These are phyloP conservation scores for Podospora comata DNA, from an alignment of 495 filamentous ascomycete genomes.

Conservation along the genomic window DNA sequence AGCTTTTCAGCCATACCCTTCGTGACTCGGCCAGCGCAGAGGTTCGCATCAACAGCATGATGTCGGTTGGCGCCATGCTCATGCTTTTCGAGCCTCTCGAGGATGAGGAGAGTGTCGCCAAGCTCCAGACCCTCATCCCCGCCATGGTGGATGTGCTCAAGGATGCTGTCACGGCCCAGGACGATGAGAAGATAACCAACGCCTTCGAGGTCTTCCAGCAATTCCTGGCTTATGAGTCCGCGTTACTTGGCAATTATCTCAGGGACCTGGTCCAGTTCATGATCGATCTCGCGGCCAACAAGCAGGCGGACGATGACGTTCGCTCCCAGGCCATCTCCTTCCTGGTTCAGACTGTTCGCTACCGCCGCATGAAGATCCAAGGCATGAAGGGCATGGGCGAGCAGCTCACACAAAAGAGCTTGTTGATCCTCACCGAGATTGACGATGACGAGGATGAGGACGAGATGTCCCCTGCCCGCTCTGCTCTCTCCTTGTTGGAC, in stretches of 20 bases:
- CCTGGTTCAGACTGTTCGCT: slow-evolving; percentile 86
- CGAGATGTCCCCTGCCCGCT: slow-evolving; percentile 80
- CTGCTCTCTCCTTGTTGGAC: slow-evolving; percentile 85
- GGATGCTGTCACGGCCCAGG: slow-evolving; percentile 66
- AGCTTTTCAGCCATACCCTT: slow-evolving; percentile 82
- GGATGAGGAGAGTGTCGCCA: slow-evolving; percentile 63
- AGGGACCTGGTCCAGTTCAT: slow-evolving; percentile 91
- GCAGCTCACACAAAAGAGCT: slow-evolving; percentile 76
- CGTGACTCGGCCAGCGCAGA: slow-evolving; percentile 84
- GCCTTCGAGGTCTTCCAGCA: slow-evolving; percentile 98
- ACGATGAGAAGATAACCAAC: slow-evolving; percentile 83
- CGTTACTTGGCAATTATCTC: slow-evolving; percentile 81
- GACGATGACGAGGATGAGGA: slow-evolving; percentile 86
- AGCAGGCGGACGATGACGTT: slow-evolving; percentile 72
- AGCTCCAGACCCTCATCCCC: slow-evolving; percentile 76
- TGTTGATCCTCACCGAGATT: slow-evolving; percentile 86
- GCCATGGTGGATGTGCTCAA: slow-evolving; percentile 88
- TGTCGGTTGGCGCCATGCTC: slow-evolving; percentile 84
- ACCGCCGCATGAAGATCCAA: slow-evolving; percentile 94
- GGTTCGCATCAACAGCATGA: slow-evolving; percentile 91
- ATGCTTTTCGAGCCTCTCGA: slow-evolving; percentile 86
- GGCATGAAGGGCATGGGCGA: slow-evolving; percentile 71
- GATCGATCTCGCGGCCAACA: slow-evolving; percentile 78
- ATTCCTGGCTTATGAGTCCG: slow-evolving; percentile 81
- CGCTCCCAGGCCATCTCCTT: slow-evolving; percentile 88